A percentile compares a stretch with the other conserved stretches of the same genome.
These are phyloP conservation scores for Apiotrichum siamense DNA, from an alignment of 1,284 basidiomycete genomes.

Conservation along the genomic window DNA sequence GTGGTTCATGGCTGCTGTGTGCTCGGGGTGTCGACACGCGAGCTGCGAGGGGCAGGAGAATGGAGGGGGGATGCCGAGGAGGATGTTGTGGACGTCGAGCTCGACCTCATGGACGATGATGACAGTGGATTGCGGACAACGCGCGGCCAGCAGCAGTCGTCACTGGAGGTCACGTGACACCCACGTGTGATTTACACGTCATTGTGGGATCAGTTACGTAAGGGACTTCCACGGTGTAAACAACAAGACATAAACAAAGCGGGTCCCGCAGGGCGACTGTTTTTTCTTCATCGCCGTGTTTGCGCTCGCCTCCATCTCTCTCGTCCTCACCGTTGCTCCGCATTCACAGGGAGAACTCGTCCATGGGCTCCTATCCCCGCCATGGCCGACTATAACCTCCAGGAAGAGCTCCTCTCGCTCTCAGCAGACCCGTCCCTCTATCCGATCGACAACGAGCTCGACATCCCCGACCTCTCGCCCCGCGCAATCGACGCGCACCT, in stretches of 20 bases:
- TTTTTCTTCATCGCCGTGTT: too few relatives aligned
- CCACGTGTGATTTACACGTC: neutral
- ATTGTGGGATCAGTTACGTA: neutral
- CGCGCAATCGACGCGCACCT: conserved; percentile 45
- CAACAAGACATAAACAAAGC: neutral
- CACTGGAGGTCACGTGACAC: neutral
- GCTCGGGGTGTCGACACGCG: neutral
- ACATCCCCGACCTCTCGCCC: conserved; percentile 54
- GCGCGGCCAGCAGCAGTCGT: conserved; percentile 5
- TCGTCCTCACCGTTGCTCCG: conserved; percentile 4
- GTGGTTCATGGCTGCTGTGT: conserved; percentile 20
- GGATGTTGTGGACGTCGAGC: neutral
- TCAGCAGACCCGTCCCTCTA: conserved; percentile 55
- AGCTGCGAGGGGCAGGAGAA: neutral
- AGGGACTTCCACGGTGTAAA: neutral
- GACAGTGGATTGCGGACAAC: neutral
- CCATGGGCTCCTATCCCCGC: neutral
- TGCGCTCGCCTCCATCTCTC: neutral
- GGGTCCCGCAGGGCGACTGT: neutral
- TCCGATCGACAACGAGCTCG: conserved; percentile 60
- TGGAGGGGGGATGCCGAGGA: neutral
- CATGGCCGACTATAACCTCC: conserved; percentile 59
- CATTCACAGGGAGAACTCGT: neutral
- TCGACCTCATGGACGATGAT: neutral
- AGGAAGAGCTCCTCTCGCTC: conserved; percentile 64